Evolutionary conservation across 2,329 filamentous ascomycete genomes (phyloP).

Genomic region (Scopulariopsis brevicaulis): DNA sequence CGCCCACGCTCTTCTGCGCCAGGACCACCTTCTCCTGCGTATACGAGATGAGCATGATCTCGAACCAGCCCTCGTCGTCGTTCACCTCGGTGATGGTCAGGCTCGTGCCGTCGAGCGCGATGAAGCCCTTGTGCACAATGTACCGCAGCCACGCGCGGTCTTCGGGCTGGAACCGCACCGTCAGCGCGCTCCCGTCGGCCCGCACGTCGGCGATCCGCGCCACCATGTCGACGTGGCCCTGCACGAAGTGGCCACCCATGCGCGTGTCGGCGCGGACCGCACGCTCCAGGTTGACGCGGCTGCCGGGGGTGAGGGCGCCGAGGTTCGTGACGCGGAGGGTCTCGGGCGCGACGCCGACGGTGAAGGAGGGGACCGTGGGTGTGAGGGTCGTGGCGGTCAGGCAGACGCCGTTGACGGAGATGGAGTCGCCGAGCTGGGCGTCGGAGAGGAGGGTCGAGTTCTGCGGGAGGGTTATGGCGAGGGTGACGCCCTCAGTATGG

Average conservation of each 20-base stretch:
- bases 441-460: constrained; percentile 68
- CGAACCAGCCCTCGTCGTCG: constrained; percentile 72
- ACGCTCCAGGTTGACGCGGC: constrained; percentile 82
- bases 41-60: constrained; percentile 96
- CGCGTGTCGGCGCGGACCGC: constrained; percentile 84
- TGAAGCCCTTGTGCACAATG: constrained; percentile 91
- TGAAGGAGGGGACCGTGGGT: constrained; percentile 46
- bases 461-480: constrained; percentile 66
- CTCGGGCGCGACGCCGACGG: constrained; percentile 88
- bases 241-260: constrained; percentile 97
- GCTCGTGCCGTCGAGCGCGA: constrained; percentile 89
- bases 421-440: constrained; percentile 82
- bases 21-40: constrained; percentile 88
- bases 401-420: constrained; percentile 90
- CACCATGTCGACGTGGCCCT: constrained; percentile 90
- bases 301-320: constrained; percentile 55
- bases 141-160: constrained; percentile 65
- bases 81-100: constrained; percentile 83
- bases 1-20: constrained; percentile 65
- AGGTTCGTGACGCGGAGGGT: constrained; percentile 93
- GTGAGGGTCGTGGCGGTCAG: constrained; percentile 65
- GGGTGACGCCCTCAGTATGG: constrained; percentile 74
- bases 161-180: constrained; percentile 68
- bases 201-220: constrained; percentile 62
- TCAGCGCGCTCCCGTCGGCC: constrained; percentile 82